Evolutionary conservation across 805 yeast genomes (phyloP).

Genomic region (Cephaloascus fragrans): DNA sequence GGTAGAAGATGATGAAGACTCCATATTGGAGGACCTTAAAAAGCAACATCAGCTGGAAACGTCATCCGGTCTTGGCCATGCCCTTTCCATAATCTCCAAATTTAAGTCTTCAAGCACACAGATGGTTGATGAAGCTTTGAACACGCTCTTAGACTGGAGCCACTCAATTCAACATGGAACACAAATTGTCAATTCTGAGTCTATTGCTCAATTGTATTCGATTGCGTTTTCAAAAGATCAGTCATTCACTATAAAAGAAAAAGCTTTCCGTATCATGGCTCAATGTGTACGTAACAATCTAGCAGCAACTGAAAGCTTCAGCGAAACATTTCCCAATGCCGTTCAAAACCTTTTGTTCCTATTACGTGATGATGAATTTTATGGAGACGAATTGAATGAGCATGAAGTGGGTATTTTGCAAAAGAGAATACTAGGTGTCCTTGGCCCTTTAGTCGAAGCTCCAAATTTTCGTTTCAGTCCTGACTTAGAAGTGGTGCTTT

Average conservation of each 20-base stretch:
- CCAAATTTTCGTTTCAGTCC: slow-evolving; percentile 8
- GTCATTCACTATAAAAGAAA: slow-evolving; percentile 29
- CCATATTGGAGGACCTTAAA: not conserved
- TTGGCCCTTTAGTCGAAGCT: slow-evolving; percentile 34
- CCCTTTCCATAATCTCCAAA: not conserved
- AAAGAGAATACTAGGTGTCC: slow-evolving; percentile 41
- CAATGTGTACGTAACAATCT: slow-evolving; percentile 69
- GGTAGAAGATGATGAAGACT: not conserved
- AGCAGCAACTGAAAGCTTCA: slow-evolving; percentile 36
- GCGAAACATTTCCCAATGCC: slow-evolving; percentile 11
- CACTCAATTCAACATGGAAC: slow-evolving; percentile 60
- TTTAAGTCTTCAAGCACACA: not conserved
- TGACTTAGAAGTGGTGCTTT: slow-evolving; percentile 10
- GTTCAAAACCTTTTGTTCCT: slow-evolving; percentile 8
- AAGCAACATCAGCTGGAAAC: not conserved
- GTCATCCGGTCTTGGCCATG: not conserved
- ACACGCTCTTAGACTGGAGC: slow-evolving; percentile 45
- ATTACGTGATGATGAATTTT: too few species aligned
- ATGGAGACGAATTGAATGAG: too few species aligned
- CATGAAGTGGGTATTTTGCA: slow-evolving; percentile 24
- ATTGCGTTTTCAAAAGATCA: slow-evolving; percentile 6
- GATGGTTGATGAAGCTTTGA: slow-evolving; percentile 17
- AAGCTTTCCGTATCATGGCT: slow-evolving; percentile 50
- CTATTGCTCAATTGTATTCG: slow-evolving; percentile 20
- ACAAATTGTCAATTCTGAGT: slow-evolving; percentile 25